phyloP scores from a whole-genome alignment of 805 yeast genomes.

The Ogataea trehaloabstinens region DNA sequence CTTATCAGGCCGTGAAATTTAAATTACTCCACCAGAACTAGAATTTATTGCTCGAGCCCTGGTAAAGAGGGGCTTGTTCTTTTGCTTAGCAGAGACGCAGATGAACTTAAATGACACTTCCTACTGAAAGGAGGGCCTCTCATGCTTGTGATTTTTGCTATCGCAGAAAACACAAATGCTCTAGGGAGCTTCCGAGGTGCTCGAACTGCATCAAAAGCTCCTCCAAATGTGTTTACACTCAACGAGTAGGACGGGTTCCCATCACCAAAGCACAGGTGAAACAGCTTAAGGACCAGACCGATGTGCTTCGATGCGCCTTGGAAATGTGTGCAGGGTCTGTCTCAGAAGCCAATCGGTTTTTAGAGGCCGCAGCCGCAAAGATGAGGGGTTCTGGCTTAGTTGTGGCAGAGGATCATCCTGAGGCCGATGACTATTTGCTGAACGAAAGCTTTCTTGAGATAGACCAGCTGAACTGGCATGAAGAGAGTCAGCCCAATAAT shows the following conservation, averaged over 20 bases:
- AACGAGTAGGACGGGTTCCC: constrained; percentile 66
- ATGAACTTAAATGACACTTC: background rate
- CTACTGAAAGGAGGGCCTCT: background rate
- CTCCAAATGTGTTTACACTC: constrained; percentile 68
- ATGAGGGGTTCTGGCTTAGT: background rate
- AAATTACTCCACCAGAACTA: too few species aligned
- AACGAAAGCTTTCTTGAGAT: constrained; percentile 41
- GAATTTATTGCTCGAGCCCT: too few species aligned
- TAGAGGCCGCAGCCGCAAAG: constrained; percentile 2
- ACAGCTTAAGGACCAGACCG: constrained; percentile 54
- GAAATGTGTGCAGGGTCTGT: constrained; percentile 18
- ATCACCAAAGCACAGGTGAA: constrained; percentile 71
- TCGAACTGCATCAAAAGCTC: constrained; percentile 60
- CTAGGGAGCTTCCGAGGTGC: constrained; percentile 68
- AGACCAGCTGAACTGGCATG: constrained; percentile 43
- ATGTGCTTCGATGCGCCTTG: constrained; percentile 39
- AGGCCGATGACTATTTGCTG: constrained; percentile 15
- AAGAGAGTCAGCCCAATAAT: constrained; percentile 35
- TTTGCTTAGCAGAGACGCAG: too few species aligned
- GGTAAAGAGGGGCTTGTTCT: too few species aligned
- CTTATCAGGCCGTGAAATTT: too few species aligned
- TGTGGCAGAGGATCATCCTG: background rate
- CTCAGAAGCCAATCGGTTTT: constrained; percentile 3
- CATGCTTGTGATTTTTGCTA: constrained; percentile 74
- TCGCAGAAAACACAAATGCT: constrained; percentile 66